phyloP scores from a whole-genome alignment of 371 early-diverging fungal species.

The Basidiobolus meristosporus region DNA sequence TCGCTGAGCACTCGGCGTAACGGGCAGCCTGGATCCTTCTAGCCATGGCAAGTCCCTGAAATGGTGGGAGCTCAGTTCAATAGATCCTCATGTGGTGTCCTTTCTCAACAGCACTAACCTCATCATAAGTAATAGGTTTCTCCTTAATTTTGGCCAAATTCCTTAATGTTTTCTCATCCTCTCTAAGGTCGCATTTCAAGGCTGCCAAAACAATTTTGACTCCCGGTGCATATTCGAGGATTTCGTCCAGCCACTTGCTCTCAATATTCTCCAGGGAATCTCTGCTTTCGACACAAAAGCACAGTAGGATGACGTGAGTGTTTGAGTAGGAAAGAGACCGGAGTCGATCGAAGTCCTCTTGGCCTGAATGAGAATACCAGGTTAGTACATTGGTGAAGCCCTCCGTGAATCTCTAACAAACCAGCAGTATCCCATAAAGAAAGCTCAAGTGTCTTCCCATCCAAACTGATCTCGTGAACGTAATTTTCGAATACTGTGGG shows the following conservation, averaged over 20 bases:
- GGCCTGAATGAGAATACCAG: slow-evolving; percentile 26
- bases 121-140: slow-evolving; percentile 52
- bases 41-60: slow-evolving; percentile 34
- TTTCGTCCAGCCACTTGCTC: slow-evolving; percentile 26
- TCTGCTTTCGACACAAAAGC: slow-evolving; percentile 66
- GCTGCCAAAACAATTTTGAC: not conserved
- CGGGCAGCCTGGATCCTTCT: slow-evolving; percentile 46
- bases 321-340: slow-evolving; percentile 84
- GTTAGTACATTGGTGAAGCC: not conserved
- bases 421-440: slow-evolving; percentile 61
- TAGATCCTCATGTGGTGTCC: slow-evolving; percentile 11
- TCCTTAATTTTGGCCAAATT: slow-evolving; percentile 39
- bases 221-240: slow-evolving; percentile 1
- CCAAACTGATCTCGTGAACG: slow-evolving; percentile 35
- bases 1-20: slow-evolving; percentile 62
- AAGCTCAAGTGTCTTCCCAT: slow-evolving; percentile 31
- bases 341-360: slow-evolving; percentile 81
- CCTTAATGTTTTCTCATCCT: slow-evolving; percentile 45
- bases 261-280: slow-evolving; percentile 75
- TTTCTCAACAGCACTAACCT: slow-evolving; percentile 35
- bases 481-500: slow-evolving; percentile 57
- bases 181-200: slow-evolving; percentile 24
- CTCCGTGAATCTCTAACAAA: slow-evolving; percentile 6
- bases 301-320: slow-evolving; percentile 76
- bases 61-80: slow-evolving; percentile 16